Evolutionary conservation across 2,329 filamentous ascomycete species (phyloP), one percentile per base, ranked within the genome.

Genomic region (Neoarthrinium moseri): DNA sequence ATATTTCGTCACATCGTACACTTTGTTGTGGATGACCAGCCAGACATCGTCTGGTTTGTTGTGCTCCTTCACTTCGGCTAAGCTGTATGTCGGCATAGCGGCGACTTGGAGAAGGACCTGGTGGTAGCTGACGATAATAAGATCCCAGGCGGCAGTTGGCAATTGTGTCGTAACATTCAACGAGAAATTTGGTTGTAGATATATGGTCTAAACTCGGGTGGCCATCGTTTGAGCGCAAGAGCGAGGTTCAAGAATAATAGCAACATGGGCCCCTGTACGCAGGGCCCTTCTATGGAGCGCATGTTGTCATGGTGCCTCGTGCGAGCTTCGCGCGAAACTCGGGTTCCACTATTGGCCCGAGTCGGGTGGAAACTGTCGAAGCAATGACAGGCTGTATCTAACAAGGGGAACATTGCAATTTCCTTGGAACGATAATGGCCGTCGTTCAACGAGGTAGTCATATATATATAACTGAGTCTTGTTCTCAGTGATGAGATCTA

Each of bases 1-100:
- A 30, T 43, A 43, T 21, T 33, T 43, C 18, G 40, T 43, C 20
- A 34, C 40, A 24, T 43, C 40, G 21, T 33, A 32, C n/a, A 43
- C 40, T 21, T 34, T 43, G 18, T 34, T 34, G 29, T 43, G 40
- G 18, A 43, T 22, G 20, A 43, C 40, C 8, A 43, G 33, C 40
- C 40, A 43, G 30, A 43, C 27, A 23, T 43, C 40, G 21, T 32
- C 30, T 21, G 26, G 26, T 21, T 22, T 34, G 18, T 22, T 43
- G 10, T 43, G 40, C 27, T 43, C 27, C n/a, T 17, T 22, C 7
- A 43, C 30, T n/a, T 43, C 22, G 18, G 26, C 30, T 34, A 34
- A 15, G n/a, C 15, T 33, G 29, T 21, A 33, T 23, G 18, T 34
- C 30, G 40, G 37, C 37, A 40, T 40, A 2, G 37, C 10, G 27